phyloP scores from a whole-genome alignment of 2,329 filamentous ascomycete species.

The Harringtonia lauricola region DNA sequence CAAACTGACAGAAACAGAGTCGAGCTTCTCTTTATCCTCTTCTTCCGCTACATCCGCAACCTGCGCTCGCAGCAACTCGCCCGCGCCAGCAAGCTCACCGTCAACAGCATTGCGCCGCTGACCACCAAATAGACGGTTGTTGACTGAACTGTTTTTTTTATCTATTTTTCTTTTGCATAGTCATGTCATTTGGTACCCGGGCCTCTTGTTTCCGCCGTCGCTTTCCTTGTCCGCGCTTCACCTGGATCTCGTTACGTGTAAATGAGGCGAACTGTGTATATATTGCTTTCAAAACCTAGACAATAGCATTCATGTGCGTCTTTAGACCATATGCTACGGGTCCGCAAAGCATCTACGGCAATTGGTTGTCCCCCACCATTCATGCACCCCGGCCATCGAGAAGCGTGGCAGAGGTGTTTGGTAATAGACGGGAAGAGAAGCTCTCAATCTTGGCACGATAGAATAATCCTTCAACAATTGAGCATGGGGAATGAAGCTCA shows the following conservation, averaged over 20 bases:
- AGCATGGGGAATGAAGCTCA: conserved; percentile 32
- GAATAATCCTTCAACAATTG: conserved; percentile 43
- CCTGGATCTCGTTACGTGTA: neutral
- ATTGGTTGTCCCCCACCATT: conserved; percentile 34
- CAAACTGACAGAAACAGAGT: conserved; percentile 41
- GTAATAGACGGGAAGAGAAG: conserved; percentile 37
- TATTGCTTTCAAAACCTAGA: neutral
- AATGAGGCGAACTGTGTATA: neutral
- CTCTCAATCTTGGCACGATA: conserved; percentile 41
- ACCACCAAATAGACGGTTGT: conserved; percentile 17
- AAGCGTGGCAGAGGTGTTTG: conserved; percentile 37
- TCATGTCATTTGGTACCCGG: no score
- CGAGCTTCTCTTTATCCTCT: conserved; percentile 75
- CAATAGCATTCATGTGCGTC: no score
- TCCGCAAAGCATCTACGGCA: no score
- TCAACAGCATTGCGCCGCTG: conserved; percentile 33
- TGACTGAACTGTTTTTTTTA: no score
- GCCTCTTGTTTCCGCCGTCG: neutral
- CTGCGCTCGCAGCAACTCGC: conserved; percentile 59
- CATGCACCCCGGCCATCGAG: conserved; percentile 40
- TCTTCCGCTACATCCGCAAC: conserved; percentile 71
- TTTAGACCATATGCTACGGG: no score
- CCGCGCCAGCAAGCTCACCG: conserved; percentile 52
- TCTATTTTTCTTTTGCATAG: neutral
- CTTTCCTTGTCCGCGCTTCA: neutral